These are phyloP conservation scores for Fusarium chuoi DNA, from an alignment of 2,329 filamentous ascomycete species.

Conservation along the genomic window DNA sequence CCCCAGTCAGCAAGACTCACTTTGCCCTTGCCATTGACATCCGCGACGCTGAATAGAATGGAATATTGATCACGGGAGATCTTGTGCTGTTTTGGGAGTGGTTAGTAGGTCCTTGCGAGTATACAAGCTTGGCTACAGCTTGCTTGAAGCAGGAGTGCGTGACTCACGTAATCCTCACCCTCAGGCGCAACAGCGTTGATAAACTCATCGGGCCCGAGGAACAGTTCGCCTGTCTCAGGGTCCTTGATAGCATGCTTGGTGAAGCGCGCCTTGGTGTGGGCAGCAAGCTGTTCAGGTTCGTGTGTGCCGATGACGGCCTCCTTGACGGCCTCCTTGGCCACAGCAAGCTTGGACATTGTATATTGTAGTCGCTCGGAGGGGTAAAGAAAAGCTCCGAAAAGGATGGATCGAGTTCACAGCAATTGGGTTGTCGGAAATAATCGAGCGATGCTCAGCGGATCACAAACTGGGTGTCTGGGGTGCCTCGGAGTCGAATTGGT, in stretches of 20 bases:
- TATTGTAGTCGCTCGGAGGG: conserved; percentile 34
- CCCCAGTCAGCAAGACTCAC: conserved; percentile 88
- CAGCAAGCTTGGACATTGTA: conserved; percentile 54
- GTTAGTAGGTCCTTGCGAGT: conserved; percentile 24
- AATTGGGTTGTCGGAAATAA: conserved; percentile 28
- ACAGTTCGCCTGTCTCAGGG: conserved; percentile 77
- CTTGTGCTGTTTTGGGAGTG: conserved; percentile 76
- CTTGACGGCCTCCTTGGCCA: conserved; percentile 78
- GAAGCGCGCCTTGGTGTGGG: conserved; percentile 81
- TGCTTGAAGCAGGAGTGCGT: conserved; percentile 3
- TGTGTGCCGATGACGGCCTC: conserved; percentile 77
- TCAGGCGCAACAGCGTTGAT: conserved; percentile 88
- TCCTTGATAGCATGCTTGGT: conserved; percentile 80
- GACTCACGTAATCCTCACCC: conserved; percentile 89
- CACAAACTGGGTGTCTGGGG: conserved; percentile 8
- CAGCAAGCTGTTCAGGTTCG: conserved; percentile 71
- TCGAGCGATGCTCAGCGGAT: conserved; percentile 22
- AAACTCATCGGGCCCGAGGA: conserved; percentile 87
- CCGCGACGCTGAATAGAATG: conserved; percentile 91
- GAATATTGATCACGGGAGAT: conserved; percentile 96
- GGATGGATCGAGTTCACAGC: conserved; percentile 21
- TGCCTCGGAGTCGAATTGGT: conserved; percentile 5
- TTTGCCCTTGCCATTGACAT: conserved; percentile 77
- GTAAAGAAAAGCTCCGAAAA: conserved; percentile 21
- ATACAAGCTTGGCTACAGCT: conserved; percentile 4